Base-by-base conservation (phyloP, 495 filamentous ascomycete species). In the Aspergillus taichungensis region DNA sequence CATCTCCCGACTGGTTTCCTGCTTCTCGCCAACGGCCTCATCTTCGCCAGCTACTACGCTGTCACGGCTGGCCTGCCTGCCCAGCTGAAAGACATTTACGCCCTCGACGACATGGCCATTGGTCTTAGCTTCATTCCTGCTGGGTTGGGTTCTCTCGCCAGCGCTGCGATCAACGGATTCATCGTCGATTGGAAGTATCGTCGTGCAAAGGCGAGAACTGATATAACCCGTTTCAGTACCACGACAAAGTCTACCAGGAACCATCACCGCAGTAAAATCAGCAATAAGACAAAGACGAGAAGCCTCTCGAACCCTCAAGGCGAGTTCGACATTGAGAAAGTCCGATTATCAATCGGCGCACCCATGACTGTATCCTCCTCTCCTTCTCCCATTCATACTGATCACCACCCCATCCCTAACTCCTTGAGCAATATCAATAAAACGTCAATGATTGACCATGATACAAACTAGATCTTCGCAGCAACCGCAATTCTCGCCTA, bases 111-210 rank as follows among this genome's bases (percentile, higher is more conserved):
- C 30, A 36, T 72, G 0, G 47, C 55, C 29, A 62, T 72, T 29
- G 67, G 69, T 2, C 50, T 69, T 6, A 47, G 57, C 34, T 71
- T 61, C 18, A 57, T 65, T 4, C 63, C 71, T 0, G 55, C 63
- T 5, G 66, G 63, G 0, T 13, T 62, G 0, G 66, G 90, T 35
- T 89, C 87, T 29, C 76, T 94, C 3, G 7, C 56, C 24, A 55
- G 89, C 83, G 58, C 87, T 77, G 54, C 84, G 84, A 54, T 87
- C 50, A 88, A 91, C 64, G 90, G 89, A 46, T 80, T 88, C 59
- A 35, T 74, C 2, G 53, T 78, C 2, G 72, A 77, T 46, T 71
- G 68, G 66, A 71, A 75, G 40, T 76, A 69, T 44, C 56, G 66
- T 8, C 63, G 66, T 10, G 18, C 18, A 4, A 24, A 24, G 18